Base-by-base conservation (phyloP, 192 early-diverging fungal species). In the Coemansia sp. region DNA sequence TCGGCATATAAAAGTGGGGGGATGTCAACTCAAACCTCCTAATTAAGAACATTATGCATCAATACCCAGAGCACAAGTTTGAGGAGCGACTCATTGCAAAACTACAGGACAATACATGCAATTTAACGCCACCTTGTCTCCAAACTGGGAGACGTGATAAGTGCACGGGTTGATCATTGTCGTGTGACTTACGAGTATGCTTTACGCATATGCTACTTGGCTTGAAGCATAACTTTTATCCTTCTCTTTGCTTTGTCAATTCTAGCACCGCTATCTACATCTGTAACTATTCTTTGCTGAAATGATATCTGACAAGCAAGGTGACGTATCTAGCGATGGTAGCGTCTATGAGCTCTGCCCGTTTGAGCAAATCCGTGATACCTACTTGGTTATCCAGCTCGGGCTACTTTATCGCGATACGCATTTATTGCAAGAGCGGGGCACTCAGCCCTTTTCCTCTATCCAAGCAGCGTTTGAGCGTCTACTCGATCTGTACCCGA, bases 1-100 rank as follows among this genome's bases (percentile, higher is more conserved):
- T 27, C 0, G 24, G 24, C 24, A 27, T 27, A 27, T 27, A 27
- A 27, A 27, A 27, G 24, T 27, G 24, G 1, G 24, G 1, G 24
- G 24, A 27, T 27, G 24, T 27, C 24, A 27, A 27, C 24, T 27
- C 21, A 83, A 83, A 39, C 37, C 2, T 39, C 10, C 10, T 27
- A 27, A 27, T 27, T 27, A 27, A 27, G 24, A 27, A 27, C 24
- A 27, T 27, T 27, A 27, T 27, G 24, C 24, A 27, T 27, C 24
- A 27, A 27, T 27, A 27, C 24, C 24, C 24, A 27, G 24, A 27
- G 24, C 24, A 27, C 24, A 27, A 27, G 1, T 27, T 27, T 1
- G 24, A 27, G 24, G 24, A 27, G 24, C 24, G 24, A 27, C 24
- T 27, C 24, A 27, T 27, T 27, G 24, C 24, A 27, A 27, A 27